Base-by-base conservation (phyloP, 148 eudicot species). In the Heliosperma pusillum region DNA sequence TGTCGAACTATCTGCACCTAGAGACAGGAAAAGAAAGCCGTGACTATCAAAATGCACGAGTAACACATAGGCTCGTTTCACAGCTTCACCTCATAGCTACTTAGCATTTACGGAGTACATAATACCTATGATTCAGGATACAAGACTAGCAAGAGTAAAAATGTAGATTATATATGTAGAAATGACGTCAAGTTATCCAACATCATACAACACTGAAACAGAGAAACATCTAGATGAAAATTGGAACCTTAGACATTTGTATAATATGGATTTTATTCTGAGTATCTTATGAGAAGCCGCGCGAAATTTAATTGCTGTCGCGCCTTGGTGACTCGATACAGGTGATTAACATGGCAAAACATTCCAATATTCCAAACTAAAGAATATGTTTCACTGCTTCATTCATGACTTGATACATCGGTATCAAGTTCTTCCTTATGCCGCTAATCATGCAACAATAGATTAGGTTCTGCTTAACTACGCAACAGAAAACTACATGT, bases 401-500 rank as follows among this genome's bases (percentile, higher is more conserved):
- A 24, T 52, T 52, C 17, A 27, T 36, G 26, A 66, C 50, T 40
- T 52, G 8, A 24, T 12, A 12, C 77, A n/a, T 64, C 47, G 20
- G n/a, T 5, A 10, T 11, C 47, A 66, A 36, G 15, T 59, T 22
- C 57, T 16, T 40, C 53, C 10, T 40, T 79, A 73, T 7, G 33
- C 64, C 44, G 56, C 73, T 74, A 74, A 74, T 60, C 62, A 33
- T 16, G 40, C 58, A 26, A 47, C 27, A 52, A 79, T 50, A 70
- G 78, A 42, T 60, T 30, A 11, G 67, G 50, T 42, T 66, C 66
- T 56, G 73, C 68, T 73, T 33, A 33, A 33, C 36, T 33, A 33
- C 36, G 36, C 36, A 33, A 6, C 36, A 3, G 36, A 33, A 33
- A 33, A 33, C 36, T 33, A 33, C 36, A 33, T 3, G 59, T n/a